phyloP scores from a whole-genome alignment of 805 yeast species.

The Hanseniaspora clermontiae region DNA sequence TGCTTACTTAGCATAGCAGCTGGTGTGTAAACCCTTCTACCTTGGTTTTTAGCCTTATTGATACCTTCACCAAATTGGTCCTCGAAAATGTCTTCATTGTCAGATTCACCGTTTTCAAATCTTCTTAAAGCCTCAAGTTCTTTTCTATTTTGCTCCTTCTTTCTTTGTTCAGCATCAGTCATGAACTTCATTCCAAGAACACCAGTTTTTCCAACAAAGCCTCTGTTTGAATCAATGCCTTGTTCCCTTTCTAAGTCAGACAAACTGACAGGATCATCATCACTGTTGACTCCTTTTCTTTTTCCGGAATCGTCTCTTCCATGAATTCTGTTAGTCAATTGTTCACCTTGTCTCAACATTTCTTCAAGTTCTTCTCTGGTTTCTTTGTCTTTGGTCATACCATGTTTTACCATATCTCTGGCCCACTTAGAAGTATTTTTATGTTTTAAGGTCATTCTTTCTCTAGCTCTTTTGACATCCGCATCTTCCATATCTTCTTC shows the following conservation, averaged over 20 bases:
- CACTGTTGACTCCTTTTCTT: constrained; percentile 29
- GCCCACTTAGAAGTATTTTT: constrained; percentile 87
- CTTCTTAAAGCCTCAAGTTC: constrained; percentile 41
- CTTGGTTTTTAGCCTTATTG: constrained; percentile 47
- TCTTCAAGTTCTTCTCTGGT: constrained; percentile 86
- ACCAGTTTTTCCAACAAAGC: constrained; percentile 67
- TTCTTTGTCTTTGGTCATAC: constrained; percentile 74
- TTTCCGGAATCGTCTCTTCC: constrained; percentile 47
- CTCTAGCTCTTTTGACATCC: constrained; percentile 69
- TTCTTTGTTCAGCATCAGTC: constrained; percentile 73
- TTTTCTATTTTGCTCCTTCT: constrained; percentile 44
- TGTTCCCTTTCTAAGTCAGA: constrained; percentile 35
- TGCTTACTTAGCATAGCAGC: constrained; percentile 24
- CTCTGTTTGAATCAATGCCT: constrained; percentile 27
- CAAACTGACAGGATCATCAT: constrained; percentile 36
- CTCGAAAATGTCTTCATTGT: constrained; percentile 30
- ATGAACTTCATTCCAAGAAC: constrained; percentile 89
- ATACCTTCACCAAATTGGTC: constrained; percentile 32
- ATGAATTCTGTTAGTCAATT: constrained; percentile 55
- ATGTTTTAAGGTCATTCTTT: constrained; percentile 85
- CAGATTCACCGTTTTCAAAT: constrained; percentile 32
- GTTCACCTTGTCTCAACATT: constrained; percentile 80
- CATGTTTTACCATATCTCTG: constrained; percentile 73
- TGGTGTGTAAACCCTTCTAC: constrained; percentile 74
- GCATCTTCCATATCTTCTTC: constrained; percentile 47